Evolutionary conservation across 345 rosid species (phyloP), one percentile per base, ranked within the genome.

Genomic region (Eutrema heterophyllum): DNA sequence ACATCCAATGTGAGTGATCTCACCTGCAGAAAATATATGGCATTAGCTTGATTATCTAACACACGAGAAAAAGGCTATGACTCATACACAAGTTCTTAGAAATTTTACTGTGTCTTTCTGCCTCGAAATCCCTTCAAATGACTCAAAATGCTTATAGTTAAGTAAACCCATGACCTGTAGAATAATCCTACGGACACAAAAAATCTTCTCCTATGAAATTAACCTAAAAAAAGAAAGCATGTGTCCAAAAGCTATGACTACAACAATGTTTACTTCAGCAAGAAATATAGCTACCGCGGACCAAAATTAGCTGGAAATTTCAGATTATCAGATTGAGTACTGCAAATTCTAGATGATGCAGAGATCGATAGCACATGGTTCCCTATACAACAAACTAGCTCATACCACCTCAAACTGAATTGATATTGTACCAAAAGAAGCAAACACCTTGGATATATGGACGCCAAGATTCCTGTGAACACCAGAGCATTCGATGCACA

Each of bases 401-500:
- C 13, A 50, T 26, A 67, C 36, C 16, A 68, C 49, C 40, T 67
- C 18, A 8, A 68, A 55, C 12, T 3, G 5, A 44, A 33, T 32
- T 35, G n/a, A 21, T 16, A 21, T 12, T 30, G 0, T 54, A 77
- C 21, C 11, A 56, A 11, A 64, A 59, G 75, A 64, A 32, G 54
- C 15, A 62, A 9, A 38, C 45, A 88, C 98, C 97, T 93, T 93
- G 57, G 98, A 93, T 66, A 90, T 82, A 77, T 88, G 98, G 77
- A 93, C 97, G 6, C 98, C 98, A 38, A 90, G 95, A 80, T 90
- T 93, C 73, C 96, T 86, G 50, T 90, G 98, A 77, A 88, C 88
- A 50, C 98, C 95, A 70, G 98, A 92, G 77, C 96, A 92, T 77
- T 90, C 91, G 4, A 90, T 92, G 77, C 96, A 92, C 70, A 92